Evolutionary conservation across 106 monocot species (phyloP), one percentile per base, ranked within the genome.

Genomic region (Ottelia alismoides): DNA sequence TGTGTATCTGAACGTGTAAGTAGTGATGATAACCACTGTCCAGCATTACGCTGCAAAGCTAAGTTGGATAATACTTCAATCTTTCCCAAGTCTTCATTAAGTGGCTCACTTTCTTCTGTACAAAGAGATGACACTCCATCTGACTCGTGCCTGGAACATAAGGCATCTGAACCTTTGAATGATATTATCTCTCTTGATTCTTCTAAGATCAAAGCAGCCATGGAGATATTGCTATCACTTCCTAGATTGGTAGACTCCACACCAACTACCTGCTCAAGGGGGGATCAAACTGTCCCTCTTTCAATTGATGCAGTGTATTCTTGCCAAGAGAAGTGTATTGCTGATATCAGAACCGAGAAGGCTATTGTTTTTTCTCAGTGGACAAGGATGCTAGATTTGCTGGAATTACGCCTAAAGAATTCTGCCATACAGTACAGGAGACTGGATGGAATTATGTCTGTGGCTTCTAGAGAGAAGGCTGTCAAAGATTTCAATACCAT

Each of bases 341-440:
- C 17, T 25, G 45, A 23, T 16, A 28, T 44, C 16, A 45, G 7
- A 26, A 58, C 79, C 23, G 88, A 88, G 63, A 94, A 94, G 62
- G 94, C 94, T 22, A 84, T 94, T 18, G 74, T 94, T 26, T 94
- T 88, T 66, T 94, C 94, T 25, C 94, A 94, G 65, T 88, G 94
- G 94, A 94, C 94, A 31, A 68, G 84, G 31, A 94, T 94, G 94
- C 48, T 94, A 62, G 94, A 94, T 68, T 68, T 94, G 71, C 52
- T 94, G 58, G 94, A 94, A 68, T 53, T 58, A 65, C 72, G 65
- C 30, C 68, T 94, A 25, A 88, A 76, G 59, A 65, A 53, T 52
- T 81, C 72, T 25, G 56, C 32, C 32, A 61, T 88, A 62, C 63
- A 71, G 52, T 94, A 84, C 55, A 74, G 94, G 49, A 74, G 94